Evolutionary conservation across 1,284 basidiomycete species (phyloP).

Genomic region (Waitea zeae): DNA sequence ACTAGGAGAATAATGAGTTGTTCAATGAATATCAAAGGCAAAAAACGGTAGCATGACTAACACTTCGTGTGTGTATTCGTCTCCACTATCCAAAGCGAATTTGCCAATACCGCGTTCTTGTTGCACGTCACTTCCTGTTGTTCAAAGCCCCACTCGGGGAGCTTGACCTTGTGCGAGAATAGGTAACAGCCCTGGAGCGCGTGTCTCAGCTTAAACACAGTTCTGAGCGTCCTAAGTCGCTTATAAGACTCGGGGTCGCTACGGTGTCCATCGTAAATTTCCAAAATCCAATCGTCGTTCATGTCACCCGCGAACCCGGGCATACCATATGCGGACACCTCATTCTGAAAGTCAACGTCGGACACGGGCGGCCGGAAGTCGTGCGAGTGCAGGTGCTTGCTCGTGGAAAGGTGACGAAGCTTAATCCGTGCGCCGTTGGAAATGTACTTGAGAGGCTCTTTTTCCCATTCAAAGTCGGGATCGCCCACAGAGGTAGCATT

Average conservation of each 20-base stretch:
- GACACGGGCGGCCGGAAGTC: slow-evolving; percentile 90
- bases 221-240: slow-evolving; percentile 66
- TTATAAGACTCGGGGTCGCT: slow-evolving; percentile 53
- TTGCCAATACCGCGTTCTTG: slow-evolving; percentile 82
- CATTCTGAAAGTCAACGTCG: slow-evolving; percentile 98
- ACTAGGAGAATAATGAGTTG: slow-evolving; percentile 25
- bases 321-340: slow-evolving; percentile 92
- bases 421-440: slow-evolving; percentile 61
- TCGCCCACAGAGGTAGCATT: slow-evolving; percentile 42
- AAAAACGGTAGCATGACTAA: slow-evolving; percentile 22
- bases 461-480: slow-evolving; percentile 36
- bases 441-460: slow-evolving; percentile 46
- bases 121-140: slow-evolving; percentile 99
- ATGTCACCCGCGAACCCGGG: slow-evolving; percentile 73
- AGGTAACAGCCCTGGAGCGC: slow-evolving; percentile 86
- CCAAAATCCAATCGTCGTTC: slow-evolving; percentile 93
- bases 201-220: slow-evolving; percentile 77
- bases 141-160: slow-evolving; percentile 95
- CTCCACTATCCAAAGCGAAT: slow-evolving; percentile 93
- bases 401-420: slow-evolving; percentile 66
- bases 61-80: slow-evolving; percentile 64
- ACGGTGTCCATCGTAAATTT: slow-evolving; percentile 50
- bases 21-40: background rate
- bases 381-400: slow-evolving; percentile 88
- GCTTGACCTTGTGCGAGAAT: slow-evolving; percentile 94